Base-by-base conservation (phyloP, 208 protist species). In the Crithidia expoeki region DNA sequence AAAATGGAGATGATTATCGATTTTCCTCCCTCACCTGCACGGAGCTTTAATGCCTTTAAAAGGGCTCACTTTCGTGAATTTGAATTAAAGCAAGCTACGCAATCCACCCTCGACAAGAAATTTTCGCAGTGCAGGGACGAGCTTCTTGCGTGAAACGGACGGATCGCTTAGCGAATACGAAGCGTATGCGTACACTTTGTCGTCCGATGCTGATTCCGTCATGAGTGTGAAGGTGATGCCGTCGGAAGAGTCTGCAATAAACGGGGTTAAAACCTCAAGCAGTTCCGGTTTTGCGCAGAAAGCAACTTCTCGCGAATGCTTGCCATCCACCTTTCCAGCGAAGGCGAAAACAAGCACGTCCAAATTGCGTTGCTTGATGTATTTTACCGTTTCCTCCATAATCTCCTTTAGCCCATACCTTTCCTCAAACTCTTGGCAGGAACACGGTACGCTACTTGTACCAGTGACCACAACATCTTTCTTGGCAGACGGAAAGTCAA, bases 381-480 rank as follows among this genome's bases (percentile, higher is more conserved):
- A 96, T 12, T 76, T 57, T 2, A 73, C 57, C 42, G 85, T 84
- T 16, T 47, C 69, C 12, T 49, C 25, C n/a, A 71, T 51, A 32
- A 94, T 68, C 23, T 60, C 7, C 17, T 70, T n/a, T 23, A 67
- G 56, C 28, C 30, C 52, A 68, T 83, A 88, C 9, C 63, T 56
- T 17, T 59, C 34, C 30, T 81, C 44, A 42, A 93, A 77, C 66
- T 89, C 65, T 36, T 79, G 67, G 36, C 84, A 90, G 16, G 81
- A 81, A 62, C 86, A 94, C 6, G 92, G 76, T 23, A 94, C 79
- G 60, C 87, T 94, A 68, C 84, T 91, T 7, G 92, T 94, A 25
- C 92, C 92, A 4, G 80, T 79, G 32, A 63, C 42, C 30, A 92
- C 38, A 0, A 56, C 40, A 19, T 67, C 61, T 12, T 38, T 51